phyloP scores from a whole-genome alignment of 2,329 filamentous ascomycete species.

The Penicillium fuscoglaucum region DNA sequence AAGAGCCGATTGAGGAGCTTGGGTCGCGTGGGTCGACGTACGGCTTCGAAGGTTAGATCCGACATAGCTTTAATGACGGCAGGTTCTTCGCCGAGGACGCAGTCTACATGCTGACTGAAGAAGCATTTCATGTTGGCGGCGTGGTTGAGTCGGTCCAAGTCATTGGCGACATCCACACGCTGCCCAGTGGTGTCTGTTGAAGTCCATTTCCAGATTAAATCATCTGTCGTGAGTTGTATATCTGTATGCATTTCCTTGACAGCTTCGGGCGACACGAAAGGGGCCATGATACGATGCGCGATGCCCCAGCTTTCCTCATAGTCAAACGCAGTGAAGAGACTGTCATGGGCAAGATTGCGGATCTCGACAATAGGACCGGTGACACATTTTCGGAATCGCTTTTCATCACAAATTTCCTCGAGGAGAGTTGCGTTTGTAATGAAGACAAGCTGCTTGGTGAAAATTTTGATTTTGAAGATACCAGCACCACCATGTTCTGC shows the following conservation, averaged over 20 bases:
- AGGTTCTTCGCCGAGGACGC: slow-evolving; percentile 49
- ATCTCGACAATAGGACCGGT: slow-evolving; percentile 59
- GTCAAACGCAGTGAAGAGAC: slow-evolving; percentile 62
- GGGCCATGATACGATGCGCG: slow-evolving; percentile 55
- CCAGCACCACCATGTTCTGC: slow-evolving; percentile 54
- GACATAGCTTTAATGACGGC: slow-evolving; percentile 57
- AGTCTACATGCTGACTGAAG: slow-evolving; percentile 53
- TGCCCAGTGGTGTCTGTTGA: slow-evolving; percentile 35
- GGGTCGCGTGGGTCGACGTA: slow-evolving; percentile 56
- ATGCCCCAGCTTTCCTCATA: slow-evolving; percentile 61
- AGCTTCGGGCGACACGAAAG: slow-evolving; percentile 46
- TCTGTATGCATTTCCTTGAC: slow-evolving; percentile 48
- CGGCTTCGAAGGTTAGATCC: slow-evolving; percentile 56
- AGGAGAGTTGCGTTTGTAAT: slow-evolving; percentile 57
- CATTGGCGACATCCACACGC: slow-evolving; percentile 48
- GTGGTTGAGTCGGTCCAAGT: slow-evolving; percentile 57
- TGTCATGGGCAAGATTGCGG: slow-evolving; percentile 62
- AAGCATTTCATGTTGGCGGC: slow-evolving; percentile 54
- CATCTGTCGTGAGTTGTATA: slow-evolving; percentile 51
- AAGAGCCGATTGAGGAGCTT: slow-evolving; percentile 55
- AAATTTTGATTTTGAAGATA: slow-evolving; percentile 59
- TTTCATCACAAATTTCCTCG: slow-evolving; percentile 67
- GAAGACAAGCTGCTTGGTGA: slow-evolving; percentile 50
- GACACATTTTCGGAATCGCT: slow-evolving; percentile 55
- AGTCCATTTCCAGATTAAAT: slow-evolving; percentile 55